Base-by-base conservation (phyloP, 1,284 basidiomycete genomes). In the Volvariella surrecta region DNA sequence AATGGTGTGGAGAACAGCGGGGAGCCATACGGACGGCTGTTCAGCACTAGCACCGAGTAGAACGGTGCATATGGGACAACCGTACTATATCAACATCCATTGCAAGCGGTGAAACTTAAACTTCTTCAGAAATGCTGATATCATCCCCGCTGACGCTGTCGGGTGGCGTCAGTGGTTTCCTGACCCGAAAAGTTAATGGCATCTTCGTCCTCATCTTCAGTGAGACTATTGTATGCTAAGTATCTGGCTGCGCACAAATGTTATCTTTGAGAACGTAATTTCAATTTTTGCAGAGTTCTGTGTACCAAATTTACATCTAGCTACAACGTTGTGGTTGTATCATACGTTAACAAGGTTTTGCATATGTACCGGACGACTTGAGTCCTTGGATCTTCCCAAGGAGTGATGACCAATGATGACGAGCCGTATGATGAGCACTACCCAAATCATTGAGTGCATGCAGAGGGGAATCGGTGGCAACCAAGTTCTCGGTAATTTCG, bases 51-150 rank as follows among this genome's bases (percentile, higher is more conserved):
- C 45, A 44, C 30, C 46, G 41, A 20, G 39, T 21, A 24, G 42
- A 49, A 17, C 43, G 24, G 11, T 24, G n/a, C 28, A 40, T 19
- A 48, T 40, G 45, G 48, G 37, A 39, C 28, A 24, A 34, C 43
- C 45, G 37, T 45, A 87, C 82, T 63, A 75, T 63, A 60, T 88
- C 84, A 40, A 88, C 66, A 54, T 88, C 84, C 85, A 88, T 88
- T 20, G 76, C 68, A 44, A 58, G 66, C 64, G 15, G 60, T 61
- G 39, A 60, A 57, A 49, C 74, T 73, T 10, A n/a, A n/a, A n/a
- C n/a, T n/a, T n/a, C n/a, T n/a, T n/a, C n/a, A n/a, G n/a, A n/a
- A n/a, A n/a, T n/a, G n/a, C n/a, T n/a, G n/a, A n/a, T n/a, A n/a
- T n/a, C n/a, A n/a, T n/a, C n/a, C n/a, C n/a, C n/a, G n/a, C n/a